Percentiles rank a stretch among this genome's conserved stretches.
phyloP scores from a whole-genome alignment of 495 filamentous ascomycete species.

The Penicillium herquei region DNA sequence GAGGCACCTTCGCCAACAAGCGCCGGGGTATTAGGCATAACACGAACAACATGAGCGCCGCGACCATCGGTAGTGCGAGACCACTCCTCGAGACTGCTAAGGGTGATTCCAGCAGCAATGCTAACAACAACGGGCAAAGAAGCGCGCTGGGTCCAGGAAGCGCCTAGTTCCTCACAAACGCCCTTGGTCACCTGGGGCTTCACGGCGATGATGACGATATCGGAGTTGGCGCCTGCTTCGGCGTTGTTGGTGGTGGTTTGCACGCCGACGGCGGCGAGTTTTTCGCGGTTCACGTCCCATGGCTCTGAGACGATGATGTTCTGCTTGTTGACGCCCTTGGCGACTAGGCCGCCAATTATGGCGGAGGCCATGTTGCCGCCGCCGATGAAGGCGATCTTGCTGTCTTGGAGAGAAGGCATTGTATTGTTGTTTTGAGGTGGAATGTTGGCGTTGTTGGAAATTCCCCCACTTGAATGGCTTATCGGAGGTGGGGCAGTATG shows the following conservation, averaged over 20 bases:
- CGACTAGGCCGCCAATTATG: slow-evolving; percentile 41
- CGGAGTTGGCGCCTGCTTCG: slow-evolving; percentile 87
- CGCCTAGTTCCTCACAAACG: slow-evolving; percentile 88
- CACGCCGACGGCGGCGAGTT: slow-evolving; percentile 85
- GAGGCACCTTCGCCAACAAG: slow-evolving; percentile 39
- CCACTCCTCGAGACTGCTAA: slow-evolving; percentile 36
- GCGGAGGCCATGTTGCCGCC: slow-evolving; percentile 48
- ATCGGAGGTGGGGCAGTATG: slow-evolving; percentile 14
- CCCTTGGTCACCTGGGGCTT: slow-evolving; percentile 76
- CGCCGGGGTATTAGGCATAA: slow-evolving; percentile 46
- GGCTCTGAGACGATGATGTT: slow-evolving; percentile 70
- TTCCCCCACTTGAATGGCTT: slow-evolving; percentile 16
- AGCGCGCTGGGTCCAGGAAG: slow-evolving; percentile 74
- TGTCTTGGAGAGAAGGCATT: slow-evolving; percentile 36
- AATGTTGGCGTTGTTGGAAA: slow-evolving; percentile 6
- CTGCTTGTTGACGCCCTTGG: slow-evolving; percentile 29
- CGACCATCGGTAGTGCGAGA: slow-evolving; percentile 26
- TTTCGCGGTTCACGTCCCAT: slow-evolving; percentile 79
- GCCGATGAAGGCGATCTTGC: slow-evolving; percentile 44
- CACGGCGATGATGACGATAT: slow-evolving; percentile 78
- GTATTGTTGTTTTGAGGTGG: neutral
- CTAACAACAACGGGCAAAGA: slow-evolving; percentile 49
- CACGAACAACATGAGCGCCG: slow-evolving; percentile 32
- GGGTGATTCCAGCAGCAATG: slow-evolving; percentile 43
- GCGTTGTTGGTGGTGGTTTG: slow-evolving; percentile 81